Conservation (phyloP, 148 eudicot species). For the Cornus kousa region DNA sequence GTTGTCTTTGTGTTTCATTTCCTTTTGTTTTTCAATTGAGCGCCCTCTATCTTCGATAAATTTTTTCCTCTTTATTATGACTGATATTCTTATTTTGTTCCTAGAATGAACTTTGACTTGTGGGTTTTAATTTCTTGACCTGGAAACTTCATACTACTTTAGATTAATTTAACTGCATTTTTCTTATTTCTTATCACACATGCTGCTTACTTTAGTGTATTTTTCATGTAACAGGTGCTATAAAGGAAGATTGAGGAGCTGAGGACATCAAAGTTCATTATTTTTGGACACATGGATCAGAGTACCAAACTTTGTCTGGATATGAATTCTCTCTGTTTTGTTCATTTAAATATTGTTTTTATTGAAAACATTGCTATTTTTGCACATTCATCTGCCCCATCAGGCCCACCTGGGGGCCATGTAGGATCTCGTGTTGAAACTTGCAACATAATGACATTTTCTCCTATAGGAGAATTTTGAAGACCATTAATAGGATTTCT, state of each 20-base stretch:
- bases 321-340: not conserved
- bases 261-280: not conserved
- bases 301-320: slow-evolving; percentile 7
- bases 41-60: not conserved
- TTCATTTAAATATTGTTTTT: not conserved
- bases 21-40: not conserved
- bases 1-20: not conserved
- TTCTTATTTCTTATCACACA: not conserved
- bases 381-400: not conserved
- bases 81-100: not conserved
- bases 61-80: not conserved
- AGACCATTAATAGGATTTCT: not conserved
- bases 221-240: slow-evolving; percentile 11
- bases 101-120: not conserved
- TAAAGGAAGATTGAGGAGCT: slow-evolving; percentile 4
- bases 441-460: too few species aligned
- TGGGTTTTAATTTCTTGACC: not conserved
- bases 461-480: too few species aligned
- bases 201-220: not conserved
- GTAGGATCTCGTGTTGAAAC: not conserved
- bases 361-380: not conserved
- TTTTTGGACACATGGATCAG: slow-evolving; percentile 17
- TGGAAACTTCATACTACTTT: not conserved
- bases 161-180: not conserved
- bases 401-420: too few species aligned